These are phyloP conservation scores for Solanum chiquidenum DNA, from an alignment of 257 asterid genomes.

Conservation along the genomic window DNA sequence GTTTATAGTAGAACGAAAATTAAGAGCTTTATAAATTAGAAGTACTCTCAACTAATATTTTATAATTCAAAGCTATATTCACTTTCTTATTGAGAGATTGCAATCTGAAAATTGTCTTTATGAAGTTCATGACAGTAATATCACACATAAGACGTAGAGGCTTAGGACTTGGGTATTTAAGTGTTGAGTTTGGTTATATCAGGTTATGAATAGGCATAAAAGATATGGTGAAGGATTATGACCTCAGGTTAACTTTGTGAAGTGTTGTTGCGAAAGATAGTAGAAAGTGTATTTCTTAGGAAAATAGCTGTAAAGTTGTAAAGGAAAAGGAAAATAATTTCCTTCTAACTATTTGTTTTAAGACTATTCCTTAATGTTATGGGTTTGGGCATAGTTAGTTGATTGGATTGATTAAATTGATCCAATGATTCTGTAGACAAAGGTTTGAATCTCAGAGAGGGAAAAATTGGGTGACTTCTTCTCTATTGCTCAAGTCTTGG, in stretches of 20 bases:
- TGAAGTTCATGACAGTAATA: background rate
- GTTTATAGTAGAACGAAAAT: background rate
- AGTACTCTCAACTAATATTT: background rate
- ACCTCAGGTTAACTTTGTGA: background rate
- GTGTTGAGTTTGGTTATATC: background rate
- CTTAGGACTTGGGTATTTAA: background rate
- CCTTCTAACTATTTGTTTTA: background rate
- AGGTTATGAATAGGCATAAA: background rate
- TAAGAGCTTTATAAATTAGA: background rate
- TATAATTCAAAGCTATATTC: background rate
- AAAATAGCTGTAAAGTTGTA: background rate
- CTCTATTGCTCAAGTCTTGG: background rate
- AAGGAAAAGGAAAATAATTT: background rate
- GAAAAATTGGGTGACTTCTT: background rate
- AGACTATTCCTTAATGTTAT: background rate
- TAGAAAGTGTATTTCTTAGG: background rate
- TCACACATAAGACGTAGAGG: background rate
- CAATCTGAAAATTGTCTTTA: background rate
- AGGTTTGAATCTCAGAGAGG: background rate
- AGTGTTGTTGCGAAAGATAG: background rate
- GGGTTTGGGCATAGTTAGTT: background rate
- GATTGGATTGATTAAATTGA: background rate
- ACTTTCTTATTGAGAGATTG: background rate
- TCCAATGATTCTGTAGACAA: background rate
- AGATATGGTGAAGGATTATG: background rate